Base-by-base conservation (phyloP, 352 stramenopile genomes). In the Aphanomyces astaci region DNA sequence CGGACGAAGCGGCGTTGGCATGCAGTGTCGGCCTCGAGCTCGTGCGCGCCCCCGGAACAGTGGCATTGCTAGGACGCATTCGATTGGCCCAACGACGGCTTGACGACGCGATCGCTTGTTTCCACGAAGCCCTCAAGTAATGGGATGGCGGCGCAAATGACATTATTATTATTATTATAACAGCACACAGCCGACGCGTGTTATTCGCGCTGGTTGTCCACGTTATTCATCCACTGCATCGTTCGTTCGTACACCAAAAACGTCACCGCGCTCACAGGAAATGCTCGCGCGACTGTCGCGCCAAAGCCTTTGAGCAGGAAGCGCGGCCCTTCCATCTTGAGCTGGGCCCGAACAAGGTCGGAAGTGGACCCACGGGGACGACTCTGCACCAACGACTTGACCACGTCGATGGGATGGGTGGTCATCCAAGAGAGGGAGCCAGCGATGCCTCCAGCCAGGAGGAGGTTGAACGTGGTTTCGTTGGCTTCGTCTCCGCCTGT, bases 371-470 rank as follows among this genome's bases (percentile, higher is more conserved):
- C 70, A 72, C 5, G 87, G 75, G 17, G 72, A 67, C 60, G 84
- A 59, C 82, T 87, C 77, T 97, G 89, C 32, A 94, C 86, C 43
- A 87, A 86, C 28, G 86, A 95, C 78, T 97, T 96, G 72, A 96
- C 78, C 27, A 97, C 89, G 71, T 97, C 89, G 63, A 95, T 76
- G 2, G 89, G 89, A 70, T 92, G 84, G 33, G 79, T 88, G 51
- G 90, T 71, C 27, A 86, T 74, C 85, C 87, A 95, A 27, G 85
- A 92, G 48, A 89, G 67, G 46, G 87, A 89, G 15, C 85, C 87
- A 0, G 87, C 85, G 4, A 92, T 63, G 19, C 87, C 87, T 27
- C 87, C 85, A 0, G 87, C 74, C n/a, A 90, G 74, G 72, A 95
- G 78, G 53, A 91, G 71, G n/a, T 78, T 78, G 46, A 80, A 17